Evolutionary conservation across 2,329 filamentous ascomycete species (phyloP), one percentile per base, ranked within the genome.

Genomic region (Alternaria tenuissima): DNA sequence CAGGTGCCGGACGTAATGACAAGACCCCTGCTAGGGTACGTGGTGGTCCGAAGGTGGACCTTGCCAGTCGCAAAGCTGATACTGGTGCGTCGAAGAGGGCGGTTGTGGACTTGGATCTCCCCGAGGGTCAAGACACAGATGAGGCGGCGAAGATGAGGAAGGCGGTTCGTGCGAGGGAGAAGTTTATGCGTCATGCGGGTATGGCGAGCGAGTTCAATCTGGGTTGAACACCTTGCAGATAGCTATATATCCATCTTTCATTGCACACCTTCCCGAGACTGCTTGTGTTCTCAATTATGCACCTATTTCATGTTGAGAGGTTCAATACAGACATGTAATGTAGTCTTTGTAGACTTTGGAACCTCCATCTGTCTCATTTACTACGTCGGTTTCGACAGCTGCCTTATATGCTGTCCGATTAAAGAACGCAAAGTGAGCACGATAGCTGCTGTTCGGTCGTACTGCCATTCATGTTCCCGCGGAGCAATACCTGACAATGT

Each of bases 121-220:
- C 76, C 8, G 76, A 73, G 39, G 79, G 78, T 46, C 80, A 83
- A 46, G 81, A 85, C 52, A 83, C 83, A 73, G 83, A 87, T 76
- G 85, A 87, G 74, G 85, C 83, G 14, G 88, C 87, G 63, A 87
- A 83, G 77, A 87, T 88, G 80, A 86, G 86, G 80, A 89, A 87
- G 79, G 87, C 88, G 76, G 76, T 81, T 38, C 69, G 78, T 26
- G 71, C 74, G 28, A 73, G 70, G 52, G 73, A 80, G 82, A 83
- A 78, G 79, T 83, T 78, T 42, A 78, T 78, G 76, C 68, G 74
- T 59, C 81, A 83, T 68, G 85, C 85, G 79, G 80, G 83, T 67
- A 83, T 82, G 61, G 86, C 87, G 20, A 84, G 84, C 65, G 89
- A 91, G 79, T 91, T 91, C 72, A 91, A 91, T 74, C 85, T 91